Conservation (phyloP, 192 early-diverging fungal genomes). For the Coemansia sp. region DNA sequence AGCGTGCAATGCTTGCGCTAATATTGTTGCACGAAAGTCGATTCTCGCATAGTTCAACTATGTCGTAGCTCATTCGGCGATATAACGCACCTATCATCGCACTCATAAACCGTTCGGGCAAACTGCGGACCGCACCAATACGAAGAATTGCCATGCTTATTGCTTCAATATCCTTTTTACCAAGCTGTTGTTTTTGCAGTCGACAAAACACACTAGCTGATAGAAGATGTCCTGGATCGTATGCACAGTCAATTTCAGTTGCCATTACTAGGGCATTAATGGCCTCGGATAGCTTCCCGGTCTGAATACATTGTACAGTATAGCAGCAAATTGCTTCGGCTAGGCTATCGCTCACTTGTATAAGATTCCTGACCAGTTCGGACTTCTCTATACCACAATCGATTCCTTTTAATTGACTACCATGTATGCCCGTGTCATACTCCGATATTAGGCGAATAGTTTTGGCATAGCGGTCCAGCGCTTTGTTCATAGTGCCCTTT, state of each 20-base stretch:
- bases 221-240: constrained; percentile 4
- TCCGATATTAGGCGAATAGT: not conserved
- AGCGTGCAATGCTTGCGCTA: constrained; percentile 4
- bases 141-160: not conserved
- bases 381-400: not conserved
- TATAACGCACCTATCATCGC: not conserved
- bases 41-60: not conserved
- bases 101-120: not conserved
- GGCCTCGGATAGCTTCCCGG: not conserved
- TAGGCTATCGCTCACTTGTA: not conserved
- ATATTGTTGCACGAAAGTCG: not conserved
- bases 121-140: not conserved
- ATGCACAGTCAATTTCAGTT: not conserved
- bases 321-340: not conserved
- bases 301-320: not conserved
- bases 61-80: constrained; percentile 3
- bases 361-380: not conserved
- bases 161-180: not conserved
- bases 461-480: not conserved
- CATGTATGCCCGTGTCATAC: not conserved
- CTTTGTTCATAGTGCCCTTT: not conserved
- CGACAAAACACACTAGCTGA: not conserved
- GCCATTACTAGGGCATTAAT: not conserved
- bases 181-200: not conserved
- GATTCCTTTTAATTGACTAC: not conserved